phyloP scores from a whole-genome alignment of 148 eudicot species.

The Nyssa sinensis region DNA sequence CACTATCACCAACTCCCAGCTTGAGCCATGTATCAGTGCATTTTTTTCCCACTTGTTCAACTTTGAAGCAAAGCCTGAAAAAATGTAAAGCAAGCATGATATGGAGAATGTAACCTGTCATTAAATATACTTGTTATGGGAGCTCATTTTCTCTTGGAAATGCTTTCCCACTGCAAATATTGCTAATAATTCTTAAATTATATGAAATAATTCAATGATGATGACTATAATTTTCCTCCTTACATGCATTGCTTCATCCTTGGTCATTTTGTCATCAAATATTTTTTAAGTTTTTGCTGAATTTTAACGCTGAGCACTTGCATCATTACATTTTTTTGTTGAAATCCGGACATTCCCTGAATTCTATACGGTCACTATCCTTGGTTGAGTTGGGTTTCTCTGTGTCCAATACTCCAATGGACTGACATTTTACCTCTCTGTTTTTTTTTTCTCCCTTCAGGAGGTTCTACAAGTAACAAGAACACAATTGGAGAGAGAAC shows the following conservation, averaged over 20 bases:
- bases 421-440: background rate
- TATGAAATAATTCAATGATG: too few relatives aligned
- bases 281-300: background rate
- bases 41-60: too few relatives aligned
- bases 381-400: conserved; percentile 3
- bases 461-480: conserved; percentile 78
- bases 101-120: too few relatives aligned
- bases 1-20: too few relatives aligned
- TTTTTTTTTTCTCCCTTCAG: conserved; percentile 41
- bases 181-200: too few relatives aligned
- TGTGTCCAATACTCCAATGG: background rate
- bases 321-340: background rate
- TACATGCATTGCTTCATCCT: too few relatives aligned
- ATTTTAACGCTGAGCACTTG: background rate
- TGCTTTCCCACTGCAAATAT: too few relatives aligned
- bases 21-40: too few relatives aligned
- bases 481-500: conserved; percentile 76
- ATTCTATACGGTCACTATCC: background rate
- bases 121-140: too few relatives aligned
- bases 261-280: background rate
- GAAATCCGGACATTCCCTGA: background rate
- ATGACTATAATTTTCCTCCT: background rate
- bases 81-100: too few relatives aligned
- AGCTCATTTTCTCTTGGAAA: too few relatives aligned
- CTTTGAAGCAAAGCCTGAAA: too few relatives aligned